Evolutionary conservation across 1,139 yeast species (phyloP).

Genomic region (Pneumocystis jirovecii): DNA sequence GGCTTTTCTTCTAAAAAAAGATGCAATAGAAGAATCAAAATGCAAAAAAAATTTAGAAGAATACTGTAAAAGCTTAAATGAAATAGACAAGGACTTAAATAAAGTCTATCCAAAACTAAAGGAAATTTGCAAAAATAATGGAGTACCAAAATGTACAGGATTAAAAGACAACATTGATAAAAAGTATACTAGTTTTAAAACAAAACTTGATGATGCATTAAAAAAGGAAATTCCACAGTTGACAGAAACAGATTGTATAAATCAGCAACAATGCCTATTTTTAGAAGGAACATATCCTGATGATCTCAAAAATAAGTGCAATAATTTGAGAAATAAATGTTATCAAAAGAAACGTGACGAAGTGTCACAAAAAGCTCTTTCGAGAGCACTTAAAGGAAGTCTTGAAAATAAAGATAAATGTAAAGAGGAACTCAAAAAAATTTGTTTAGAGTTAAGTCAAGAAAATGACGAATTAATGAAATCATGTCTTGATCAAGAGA

Average conservation of each 20-base stretch:
- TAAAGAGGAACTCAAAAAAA: not conserved
- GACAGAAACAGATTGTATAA: not conserved
- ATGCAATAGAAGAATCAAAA: not conserved
- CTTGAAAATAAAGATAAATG: not conserved
- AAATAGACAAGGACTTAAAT: not conserved
- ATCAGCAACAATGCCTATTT: not conserved
- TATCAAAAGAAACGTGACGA: not conserved
- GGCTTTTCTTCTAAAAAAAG: not conserved
- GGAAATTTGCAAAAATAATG: not conserved
- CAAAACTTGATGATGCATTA: not conserved
- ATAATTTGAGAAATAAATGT: not conserved
- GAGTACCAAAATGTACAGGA: not conserved
- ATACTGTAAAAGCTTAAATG: not conserved
- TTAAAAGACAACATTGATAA: not conserved
- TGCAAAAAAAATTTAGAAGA: not conserved
- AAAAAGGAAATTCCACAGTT: not conserved
- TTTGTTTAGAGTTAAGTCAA: not conserved
- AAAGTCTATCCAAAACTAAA: not conserved
- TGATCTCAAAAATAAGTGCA: not conserved
- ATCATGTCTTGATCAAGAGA: not conserved
- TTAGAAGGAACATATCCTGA: not conserved
- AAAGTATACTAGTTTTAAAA: not conserved
- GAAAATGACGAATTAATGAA: not conserved
- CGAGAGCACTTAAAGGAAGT: not conserved
- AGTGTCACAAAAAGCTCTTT: not conserved